Conservation (phyloP, 495 filamentous ascomycete species). For the Chaetomium cochliodes region DNA sequence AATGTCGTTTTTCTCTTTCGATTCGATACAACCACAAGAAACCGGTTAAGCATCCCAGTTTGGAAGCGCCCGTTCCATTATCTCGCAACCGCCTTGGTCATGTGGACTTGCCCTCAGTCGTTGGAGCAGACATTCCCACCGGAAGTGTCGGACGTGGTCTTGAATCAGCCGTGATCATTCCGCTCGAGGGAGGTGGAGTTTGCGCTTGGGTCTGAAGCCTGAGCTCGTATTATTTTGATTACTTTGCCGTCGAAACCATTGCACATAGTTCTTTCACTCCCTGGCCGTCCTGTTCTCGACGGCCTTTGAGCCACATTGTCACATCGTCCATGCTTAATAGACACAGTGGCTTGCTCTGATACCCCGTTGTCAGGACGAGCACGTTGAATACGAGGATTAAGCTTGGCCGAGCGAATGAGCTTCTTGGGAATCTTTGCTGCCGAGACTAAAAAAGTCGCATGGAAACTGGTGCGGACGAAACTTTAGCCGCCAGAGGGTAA, state of each 20-base stretch:
- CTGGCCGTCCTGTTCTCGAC: too few relatives aligned
- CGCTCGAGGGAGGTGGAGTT: too few relatives aligned
- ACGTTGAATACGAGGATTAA: conserved; percentile 12
- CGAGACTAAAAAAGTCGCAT: background rate
- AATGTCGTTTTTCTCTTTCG: conserved; percentile 28
- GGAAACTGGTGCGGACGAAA: conserved; percentile 11
- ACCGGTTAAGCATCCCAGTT: conserved; percentile 4
- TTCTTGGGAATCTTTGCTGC: background rate
- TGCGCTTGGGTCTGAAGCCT: too few relatives aligned
- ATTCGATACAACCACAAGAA: conserved; percentile 26
- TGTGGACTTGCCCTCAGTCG: conserved; percentile 35
- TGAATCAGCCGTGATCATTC: too few relatives aligned
- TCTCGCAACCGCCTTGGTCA: conserved; percentile 21
- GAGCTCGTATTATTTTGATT: too few relatives aligned
- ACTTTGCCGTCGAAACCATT: too few relatives aligned
- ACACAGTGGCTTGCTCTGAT: background rate
- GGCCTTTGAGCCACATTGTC: background rate
- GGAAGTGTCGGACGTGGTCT: too few relatives aligned
- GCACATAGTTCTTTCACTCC: too few relatives aligned
- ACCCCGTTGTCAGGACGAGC: background rate
- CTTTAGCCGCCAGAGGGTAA: conserved; percentile 10
- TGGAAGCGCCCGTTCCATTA: conserved; percentile 23
- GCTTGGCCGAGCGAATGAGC: conserved; percentile 13
- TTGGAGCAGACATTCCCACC: conserved; percentile 26
- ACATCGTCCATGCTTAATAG: background rate